A percentile compares a stretch with the other conserved stretches of the same genome.
Evolutionary conservation across 495 filamentous ascomycete genomes (phyloP).

Genomic region (Aspergillus steynii): DNA sequence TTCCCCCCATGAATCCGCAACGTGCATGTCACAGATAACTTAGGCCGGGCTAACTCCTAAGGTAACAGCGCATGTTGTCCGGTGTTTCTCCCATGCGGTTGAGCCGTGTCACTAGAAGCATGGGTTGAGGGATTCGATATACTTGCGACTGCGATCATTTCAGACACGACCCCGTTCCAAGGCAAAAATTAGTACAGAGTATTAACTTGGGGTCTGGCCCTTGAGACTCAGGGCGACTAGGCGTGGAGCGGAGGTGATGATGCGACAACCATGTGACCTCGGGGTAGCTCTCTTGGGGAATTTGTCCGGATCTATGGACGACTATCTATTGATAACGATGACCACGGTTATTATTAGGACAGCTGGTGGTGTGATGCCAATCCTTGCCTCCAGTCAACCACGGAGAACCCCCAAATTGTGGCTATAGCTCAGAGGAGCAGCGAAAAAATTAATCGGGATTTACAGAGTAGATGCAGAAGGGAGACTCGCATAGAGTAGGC

Average conservation of each 20-base stretch:
- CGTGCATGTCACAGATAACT: constrained; percentile 13
- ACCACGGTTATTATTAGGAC: constrained; percentile 1
- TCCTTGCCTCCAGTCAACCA: not conserved
- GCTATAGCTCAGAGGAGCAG: too few relatives aligned
- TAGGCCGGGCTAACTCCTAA: not conserved
- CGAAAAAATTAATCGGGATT: too few relatives aligned
- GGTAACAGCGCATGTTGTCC: not conserved
- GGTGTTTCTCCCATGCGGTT: not conserved
- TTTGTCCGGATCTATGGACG: constrained; percentile 12
- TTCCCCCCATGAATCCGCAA: constrained; percentile 8
- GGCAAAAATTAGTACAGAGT: not conserved
- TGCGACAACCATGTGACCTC: constrained; percentile 11
- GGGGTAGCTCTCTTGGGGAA: constrained; percentile 13
- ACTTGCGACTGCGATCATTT: not conserved
- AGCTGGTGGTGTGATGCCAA: constrained; percentile 8
- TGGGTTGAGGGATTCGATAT: not conserved
- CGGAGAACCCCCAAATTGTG: not conserved
- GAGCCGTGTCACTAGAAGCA: not conserved
- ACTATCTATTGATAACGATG: not conserved
- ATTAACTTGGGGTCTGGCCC: constrained; percentile 2
- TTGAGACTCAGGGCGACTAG: constrained; percentile 1
- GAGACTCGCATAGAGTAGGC: not conserved
- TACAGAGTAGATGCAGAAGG: not conserved
- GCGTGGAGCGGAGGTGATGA: constrained; percentile 6
- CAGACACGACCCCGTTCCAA: not conserved